These are phyloP conservation scores for Aspergillus sclerotioniger DNA, from an alignment of 495 filamentous ascomycete species.

Conservation along the genomic window DNA sequence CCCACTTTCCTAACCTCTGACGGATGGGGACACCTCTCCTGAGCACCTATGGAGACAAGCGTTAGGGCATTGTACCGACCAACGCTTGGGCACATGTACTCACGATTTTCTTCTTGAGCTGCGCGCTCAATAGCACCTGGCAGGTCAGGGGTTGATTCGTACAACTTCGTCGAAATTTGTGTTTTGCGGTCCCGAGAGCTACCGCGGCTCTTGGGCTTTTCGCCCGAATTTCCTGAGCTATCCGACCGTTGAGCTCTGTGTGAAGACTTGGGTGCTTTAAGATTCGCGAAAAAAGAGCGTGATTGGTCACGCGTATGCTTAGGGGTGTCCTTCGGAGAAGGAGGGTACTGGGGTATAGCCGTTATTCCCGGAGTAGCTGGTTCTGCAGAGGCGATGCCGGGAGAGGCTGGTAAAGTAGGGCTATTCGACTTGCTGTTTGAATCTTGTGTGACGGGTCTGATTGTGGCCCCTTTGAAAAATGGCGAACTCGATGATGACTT, in stretches of 20 bases:
- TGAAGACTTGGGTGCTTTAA: slow-evolving; percentile 56
- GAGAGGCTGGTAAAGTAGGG: slow-evolving; percentile 33
- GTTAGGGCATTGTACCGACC: slow-evolving; percentile 9
- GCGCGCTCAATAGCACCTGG: slow-evolving; percentile 29
- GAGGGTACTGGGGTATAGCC: slow-evolving; percentile 53
- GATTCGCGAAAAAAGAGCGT: slow-evolving; percentile 55
- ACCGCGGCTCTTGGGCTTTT: slow-evolving; percentile 44
- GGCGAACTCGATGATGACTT: slow-evolving; percentile 44
- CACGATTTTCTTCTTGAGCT: slow-evolving; percentile 34
- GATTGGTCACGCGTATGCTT: slow-evolving; percentile 55
- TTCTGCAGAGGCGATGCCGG: slow-evolving; percentile 24
- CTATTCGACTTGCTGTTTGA: slow-evolving; percentile 35
- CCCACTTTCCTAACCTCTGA: slow-evolving; percentile 28
- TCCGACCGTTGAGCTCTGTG: slow-evolving; percentile 42
- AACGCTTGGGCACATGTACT: slow-evolving; percentile 7
- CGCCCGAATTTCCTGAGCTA: slow-evolving; percentile 37
- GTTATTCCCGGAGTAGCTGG: slow-evolving; percentile 49
- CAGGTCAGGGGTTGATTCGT: slow-evolving; percentile 46
- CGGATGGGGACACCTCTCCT: slow-evolving; percentile 27
- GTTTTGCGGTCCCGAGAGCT: slow-evolving; percentile 43
- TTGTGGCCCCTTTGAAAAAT: slow-evolving; percentile 42
- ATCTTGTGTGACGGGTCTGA: slow-evolving; percentile 46
- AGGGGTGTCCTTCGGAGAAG: slow-evolving; percentile 46
- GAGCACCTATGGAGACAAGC: slow-evolving; percentile 16
- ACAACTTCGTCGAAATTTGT: slow-evolving; percentile 31